Conservation (phyloP, 1,139 yeast genomes). For the Taphrina flavorubra region DNA sequence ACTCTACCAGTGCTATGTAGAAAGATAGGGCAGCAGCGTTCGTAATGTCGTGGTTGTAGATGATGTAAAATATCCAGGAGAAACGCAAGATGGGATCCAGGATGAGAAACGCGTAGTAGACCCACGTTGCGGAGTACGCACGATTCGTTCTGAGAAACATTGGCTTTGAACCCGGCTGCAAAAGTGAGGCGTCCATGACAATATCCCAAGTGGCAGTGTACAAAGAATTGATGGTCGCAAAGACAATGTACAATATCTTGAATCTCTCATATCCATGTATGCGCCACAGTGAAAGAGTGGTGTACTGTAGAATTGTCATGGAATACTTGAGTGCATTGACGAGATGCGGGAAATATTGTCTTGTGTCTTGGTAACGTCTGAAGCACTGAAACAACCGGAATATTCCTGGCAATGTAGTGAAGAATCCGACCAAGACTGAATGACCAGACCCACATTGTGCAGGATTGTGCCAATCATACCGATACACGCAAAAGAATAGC, state of each 20-base stretch:
- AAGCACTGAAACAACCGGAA: constrained; percentile 91
- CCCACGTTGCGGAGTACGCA: constrained; percentile 63
- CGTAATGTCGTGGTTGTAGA: constrained; percentile 73
- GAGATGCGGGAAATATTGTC: constrained; percentile 95
- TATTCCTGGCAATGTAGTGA: constrained; percentile 80
- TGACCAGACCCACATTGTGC: constrained; percentile 76
- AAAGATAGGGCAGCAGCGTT: constrained; percentile 93
- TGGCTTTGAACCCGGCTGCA: constrained; percentile 67
- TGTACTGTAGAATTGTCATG: constrained; percentile 69
- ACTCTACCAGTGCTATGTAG: constrained; percentile 78
- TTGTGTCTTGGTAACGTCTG: constrained; percentile 89
- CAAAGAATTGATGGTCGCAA: constrained; percentile 76
- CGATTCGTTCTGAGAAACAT: constrained; percentile 62
- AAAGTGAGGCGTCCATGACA: constrained; percentile 92
- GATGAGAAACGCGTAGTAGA: constrained; percentile 76
- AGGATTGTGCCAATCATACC: constrained; percentile 63
- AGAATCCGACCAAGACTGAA: constrained; percentile 78
- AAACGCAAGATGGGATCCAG: constrained; percentile 75
- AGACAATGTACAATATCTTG: constrained; percentile 67
- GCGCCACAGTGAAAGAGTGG: constrained; percentile 79
- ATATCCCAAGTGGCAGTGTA: constrained; percentile 81
- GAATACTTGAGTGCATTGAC: constrained; percentile 85
- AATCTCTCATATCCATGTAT: constrained; percentile 58
- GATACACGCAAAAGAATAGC: constrained; percentile 81
- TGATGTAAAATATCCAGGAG: constrained; percentile 84